Evolutionary conservation across 2,329 filamentous ascomycete genomes (phyloP).

Genomic region (Sordariomycetes sp.): DNA sequence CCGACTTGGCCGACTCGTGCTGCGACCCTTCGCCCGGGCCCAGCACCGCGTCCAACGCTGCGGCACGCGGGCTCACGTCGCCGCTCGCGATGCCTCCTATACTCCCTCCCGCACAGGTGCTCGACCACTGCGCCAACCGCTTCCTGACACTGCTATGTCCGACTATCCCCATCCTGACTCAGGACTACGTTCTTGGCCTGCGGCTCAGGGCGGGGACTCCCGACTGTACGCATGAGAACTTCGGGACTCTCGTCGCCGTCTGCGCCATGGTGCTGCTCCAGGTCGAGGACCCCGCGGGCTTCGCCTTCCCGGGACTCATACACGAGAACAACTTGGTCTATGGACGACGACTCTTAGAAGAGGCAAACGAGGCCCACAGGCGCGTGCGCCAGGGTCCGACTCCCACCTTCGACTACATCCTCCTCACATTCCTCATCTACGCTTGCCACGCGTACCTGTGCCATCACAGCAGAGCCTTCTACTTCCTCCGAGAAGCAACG

Average conservation of each 20-base stretch:
- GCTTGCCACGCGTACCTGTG: constrained; percentile 26
- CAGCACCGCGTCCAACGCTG: constrained; percentile 7
- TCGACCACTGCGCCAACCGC: constrained; percentile 22
- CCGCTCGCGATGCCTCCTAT: constrained; percentile 14
- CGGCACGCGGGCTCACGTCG: constrained; percentile 5
- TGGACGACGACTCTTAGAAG: constrained; percentile 22
- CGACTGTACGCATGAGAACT: constrained; percentile 17
- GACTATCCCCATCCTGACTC: constrained; percentile 27
- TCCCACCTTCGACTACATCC: constrained; percentile 22
- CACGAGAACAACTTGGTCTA: constrained; percentile 21
- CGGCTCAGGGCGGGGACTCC: constrained; percentile 10
- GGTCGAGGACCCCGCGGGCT: constrained; percentile 20
- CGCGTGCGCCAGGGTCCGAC: constrained; percentile 17
- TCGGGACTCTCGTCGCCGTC: constrained; percentile 22
- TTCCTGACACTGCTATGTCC: constrained; percentile 25
- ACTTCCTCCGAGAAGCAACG: constrained; percentile 27
- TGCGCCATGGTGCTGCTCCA: constrained; percentile 27
- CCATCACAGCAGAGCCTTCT: constrained; percentile 27
- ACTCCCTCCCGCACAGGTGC: constrained; percentile 14
- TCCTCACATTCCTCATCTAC: constrained; percentile 29
- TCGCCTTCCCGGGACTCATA: constrained; percentile 17
- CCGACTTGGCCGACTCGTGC: constrained; percentile 26
- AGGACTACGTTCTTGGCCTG: constrained; percentile 19
- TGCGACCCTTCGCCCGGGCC: constrained; percentile 3
- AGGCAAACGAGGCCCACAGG: constrained; percentile 19